Conservation (phyloP, 1,139 yeast genomes). For the Pneumocystis murina region DNA sequence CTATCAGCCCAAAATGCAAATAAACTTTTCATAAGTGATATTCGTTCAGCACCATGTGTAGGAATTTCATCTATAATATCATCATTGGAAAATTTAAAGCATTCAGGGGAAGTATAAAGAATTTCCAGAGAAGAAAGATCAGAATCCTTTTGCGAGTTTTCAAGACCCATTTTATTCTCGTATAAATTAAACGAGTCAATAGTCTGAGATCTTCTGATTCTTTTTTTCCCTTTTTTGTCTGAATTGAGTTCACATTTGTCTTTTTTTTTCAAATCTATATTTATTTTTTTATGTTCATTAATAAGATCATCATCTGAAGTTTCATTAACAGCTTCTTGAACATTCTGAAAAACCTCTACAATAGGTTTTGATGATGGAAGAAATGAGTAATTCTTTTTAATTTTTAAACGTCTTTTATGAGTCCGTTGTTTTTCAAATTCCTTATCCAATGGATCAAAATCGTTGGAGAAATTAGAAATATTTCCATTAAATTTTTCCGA, state of each 20-base stretch:
- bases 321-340: slow-evolving; percentile 63
- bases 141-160: background rate
- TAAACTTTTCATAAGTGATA: slow-evolving; percentile 65
- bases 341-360: slow-evolving; percentile 81
- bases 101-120: background rate
- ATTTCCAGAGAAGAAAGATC: background rate
- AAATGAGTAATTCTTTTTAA: slow-evolving; percentile 52
- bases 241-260: background rate
- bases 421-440: slow-evolving; percentile 86
- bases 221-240: background rate
- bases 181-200: background rate
- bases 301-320: slow-evolving; percentile 23
- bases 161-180: background rate
- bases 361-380: slow-evolving; percentile 75
- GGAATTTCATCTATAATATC: background rate
- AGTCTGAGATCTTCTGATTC: background rate
- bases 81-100: background rate
- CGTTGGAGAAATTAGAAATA: slow-evolving; percentile 32
- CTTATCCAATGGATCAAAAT: slow-evolving; percentile 63
- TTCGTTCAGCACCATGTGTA: slow-evolving; percentile 37
- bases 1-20: slow-evolving; percentile 96
- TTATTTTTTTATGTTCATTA: slow-evolving; percentile 13
- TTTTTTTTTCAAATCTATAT: background rate
- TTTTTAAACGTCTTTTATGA: slow-evolving; percentile 37
- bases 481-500: slow-evolving; percentile 14